Conservation (phyloP, 495 filamentous ascomycete species). For the Penicillium tannophilum region DNA sequence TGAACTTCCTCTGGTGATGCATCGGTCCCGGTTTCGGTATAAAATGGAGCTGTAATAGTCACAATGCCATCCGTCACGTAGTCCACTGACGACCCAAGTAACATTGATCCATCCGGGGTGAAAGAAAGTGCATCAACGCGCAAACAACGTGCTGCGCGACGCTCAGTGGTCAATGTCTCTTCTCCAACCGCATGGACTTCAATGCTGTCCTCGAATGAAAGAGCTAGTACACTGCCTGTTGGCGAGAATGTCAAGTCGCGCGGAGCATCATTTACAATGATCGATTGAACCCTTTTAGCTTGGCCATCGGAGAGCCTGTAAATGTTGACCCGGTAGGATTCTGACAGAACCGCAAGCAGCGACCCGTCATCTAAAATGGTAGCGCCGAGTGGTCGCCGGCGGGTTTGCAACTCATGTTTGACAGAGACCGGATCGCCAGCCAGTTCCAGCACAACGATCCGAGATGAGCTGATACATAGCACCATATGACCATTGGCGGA, state of each 20-base stretch:
- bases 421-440: conserved; percentile 58
- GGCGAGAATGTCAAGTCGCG: conserved; percentile 79
- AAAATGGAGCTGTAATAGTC: conserved; percentile 79
- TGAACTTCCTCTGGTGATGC: conserved; percentile 63
- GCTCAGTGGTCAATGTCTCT: conserved; percentile 62
- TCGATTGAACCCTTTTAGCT: conserved; percentile 65
- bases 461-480: conserved; percentile 82
- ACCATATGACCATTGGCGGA: conserved; percentile 73
- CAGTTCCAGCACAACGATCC: conserved; percentile 78
- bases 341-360: conserved; percentile 76
- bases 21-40: conserved; percentile 50
- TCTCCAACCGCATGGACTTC: conserved; percentile 78
- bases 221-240: conserved; percentile 76
- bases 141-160: conserved; percentile 80
- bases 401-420: conserved; percentile 76
- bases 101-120: conserved; percentile 78
- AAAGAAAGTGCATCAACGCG: conserved; percentile 78
- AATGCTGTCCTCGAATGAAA: conserved; percentile 84
- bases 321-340: conserved; percentile 78
- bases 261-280: conserved; percentile 74
- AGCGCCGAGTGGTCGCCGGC: conserved; percentile 72
- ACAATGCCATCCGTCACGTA: conserved; percentile 68
- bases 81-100: conserved; percentile 77
- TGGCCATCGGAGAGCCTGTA: conserved; percentile 67
- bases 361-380: conserved; percentile 80